Base-by-base conservation (phyloP, 2,329 filamentous ascomycete genomes). In the Alternaria burnsii region DNA sequence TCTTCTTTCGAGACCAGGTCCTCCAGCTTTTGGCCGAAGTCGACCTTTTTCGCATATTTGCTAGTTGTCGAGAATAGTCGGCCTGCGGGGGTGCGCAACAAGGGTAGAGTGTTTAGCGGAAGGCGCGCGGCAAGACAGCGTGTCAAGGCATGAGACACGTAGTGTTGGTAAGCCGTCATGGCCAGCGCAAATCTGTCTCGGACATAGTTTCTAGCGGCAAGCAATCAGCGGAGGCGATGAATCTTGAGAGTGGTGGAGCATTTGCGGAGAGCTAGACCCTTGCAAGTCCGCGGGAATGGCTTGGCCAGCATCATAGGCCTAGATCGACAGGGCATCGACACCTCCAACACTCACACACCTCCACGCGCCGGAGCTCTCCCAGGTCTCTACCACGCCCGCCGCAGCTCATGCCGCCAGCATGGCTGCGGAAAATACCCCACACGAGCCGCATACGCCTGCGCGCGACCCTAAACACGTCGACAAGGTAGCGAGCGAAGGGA, bases 341-440 rank as follows among this genome's bases (percentile, higher is more conserved):
- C 64, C 62, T 52, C 55, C 59, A 56, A 55, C 59, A 50, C 65
- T 72, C 69, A 66, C 58, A 68, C 63, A 54, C 59, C 63, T 61
- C 63, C 55, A 61, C 56, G 59, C 59, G 38, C 52, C 56, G 57
- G 57, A 73, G 68, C 71, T 67, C 44, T 43, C 54, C 38, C 61
- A 67, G 55, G 62, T 32, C 62, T 59, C 55, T 61, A 53, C 46
- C 61, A 59, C 53, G 53, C 63, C 61, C 57, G 66, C 65, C 65
- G 71, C 68, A 71, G 76, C 73, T 72, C 72, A 79, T 80, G 78
- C 72, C 70, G 71, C 67, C 71, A 76, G 71, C 77, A 80, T 80
- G 78, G 75, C 76, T 75, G 77, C 77, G 71, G 76, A 74, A 60
- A 67, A 71, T 48, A 72, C 67, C 66, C 69, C 75, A 59, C 62